Base-by-base conservation (phyloP, 805 yeast genomes). In the Candida taoyuanica region DNA sequence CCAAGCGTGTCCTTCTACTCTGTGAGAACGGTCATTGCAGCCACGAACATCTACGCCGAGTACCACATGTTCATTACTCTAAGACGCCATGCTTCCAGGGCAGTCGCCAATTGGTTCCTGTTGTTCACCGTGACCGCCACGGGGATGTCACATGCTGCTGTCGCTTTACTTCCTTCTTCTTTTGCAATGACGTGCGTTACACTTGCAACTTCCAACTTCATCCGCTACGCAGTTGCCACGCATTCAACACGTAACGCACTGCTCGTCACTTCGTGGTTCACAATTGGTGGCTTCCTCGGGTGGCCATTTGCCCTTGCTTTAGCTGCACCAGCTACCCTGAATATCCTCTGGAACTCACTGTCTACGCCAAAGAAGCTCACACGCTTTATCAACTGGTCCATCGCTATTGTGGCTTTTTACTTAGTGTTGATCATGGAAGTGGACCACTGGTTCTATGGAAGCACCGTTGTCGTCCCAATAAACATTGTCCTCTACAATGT, bases 71-170 rank as follows among this genome's bases (percentile, higher is more conserved):
- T 62, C 47, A 47, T 49, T 8, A 63, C 77, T 0, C 48, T 82
- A 19, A 52, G 55, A 15, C 50, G 55, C 7, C 53, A 55, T 33
- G 40, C 39, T 13, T 39, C 26, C 9, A 27, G 4, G 27, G 29
- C 24, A 16, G 44, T 11, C 5, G 80, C 85, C 1, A 65, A 63
- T 36, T 71, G 81, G 73, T 88, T 78, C 64, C 50, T 84, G 18
- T 50, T 81, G n/a, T 74, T 81, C 47, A 73, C 78, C 24, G 59
- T 77, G 5, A 58, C 78, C 16, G 71, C 81, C 11, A 81, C 96
- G 0, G 98, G 96, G 1, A 78, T 87, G 82, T 76, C 84, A 29
- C 96, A 87, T 59, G 93, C 96, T 1, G 73, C 95, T 5, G 81
- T 85, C 2, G 82, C 93, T n/a, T 68, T 85, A 29, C 65, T 91